Evolutionary conservation across 164 flowering plant genomes (phyloP).

Genomic region (Nelumbo lutea): DNA sequence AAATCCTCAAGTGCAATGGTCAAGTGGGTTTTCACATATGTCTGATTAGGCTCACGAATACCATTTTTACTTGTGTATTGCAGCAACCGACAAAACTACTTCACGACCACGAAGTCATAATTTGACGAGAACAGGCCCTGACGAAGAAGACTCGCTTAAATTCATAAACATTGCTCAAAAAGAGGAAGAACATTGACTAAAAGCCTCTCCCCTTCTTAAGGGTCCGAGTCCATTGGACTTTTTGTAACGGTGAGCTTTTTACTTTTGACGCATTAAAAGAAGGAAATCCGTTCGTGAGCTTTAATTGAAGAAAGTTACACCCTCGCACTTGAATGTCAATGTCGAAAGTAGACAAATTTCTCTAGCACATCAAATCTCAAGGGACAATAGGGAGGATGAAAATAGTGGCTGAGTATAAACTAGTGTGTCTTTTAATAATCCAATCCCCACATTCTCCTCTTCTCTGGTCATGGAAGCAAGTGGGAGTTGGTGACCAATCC

Average conservation of each 20-base stretch:
- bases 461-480: not conserved
- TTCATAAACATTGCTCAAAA: not conserved
- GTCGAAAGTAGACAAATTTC: not conserved
- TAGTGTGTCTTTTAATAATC: not conserved
- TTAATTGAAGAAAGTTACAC: slow-evolving; percentile 15
- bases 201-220: not conserved
- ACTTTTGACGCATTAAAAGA: slow-evolving; percentile 41
- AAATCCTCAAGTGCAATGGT: slow-evolving; percentile 19
- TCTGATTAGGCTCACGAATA: slow-evolving; percentile 14
- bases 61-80: slow-evolving; percentile 19
- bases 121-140: not conserved
- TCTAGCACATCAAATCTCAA: not conserved
- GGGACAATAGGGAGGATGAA: not conserved
- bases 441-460: not conserved
- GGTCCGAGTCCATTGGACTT: slow-evolving; percentile 1
- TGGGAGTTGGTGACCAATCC: slow-evolving; percentile 19
- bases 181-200: slow-evolving; percentile 25
- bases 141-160: slow-evolving; percentile 6
- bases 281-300: slow-evolving; percentile 29
- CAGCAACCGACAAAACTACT: slow-evolving; percentile 2
- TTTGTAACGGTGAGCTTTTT: slow-evolving; percentile 22
- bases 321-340: not conserved
- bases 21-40: slow-evolving; percentile 16
- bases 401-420: not conserved
- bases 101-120: slow-evolving; percentile 9